These are phyloP conservation scores for Paraphaeosphaeria minitans DNA, from an alignment of 2,329 filamentous ascomycete species.

Conservation along the genomic window DNA sequence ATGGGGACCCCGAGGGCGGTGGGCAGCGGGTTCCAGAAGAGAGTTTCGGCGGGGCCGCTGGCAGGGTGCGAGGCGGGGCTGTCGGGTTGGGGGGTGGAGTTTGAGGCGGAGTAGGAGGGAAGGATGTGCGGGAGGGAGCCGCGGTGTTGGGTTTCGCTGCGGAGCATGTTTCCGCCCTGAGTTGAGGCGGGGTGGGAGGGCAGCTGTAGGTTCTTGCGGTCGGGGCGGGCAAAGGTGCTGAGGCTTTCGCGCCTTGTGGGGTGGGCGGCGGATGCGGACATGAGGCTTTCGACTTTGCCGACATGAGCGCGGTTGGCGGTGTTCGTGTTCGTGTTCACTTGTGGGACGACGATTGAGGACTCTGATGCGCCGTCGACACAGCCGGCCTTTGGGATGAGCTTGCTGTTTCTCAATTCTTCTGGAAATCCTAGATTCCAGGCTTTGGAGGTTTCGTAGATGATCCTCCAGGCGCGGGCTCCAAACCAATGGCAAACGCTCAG, in stretches of 20 bases:
- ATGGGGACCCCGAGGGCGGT: conserved; percentile 46
- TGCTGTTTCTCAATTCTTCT: conserved; percentile 38
- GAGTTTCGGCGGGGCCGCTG: conserved; percentile 24
- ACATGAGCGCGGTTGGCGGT: conserved; percentile 18
- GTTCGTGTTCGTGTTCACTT: conserved; percentile 10
- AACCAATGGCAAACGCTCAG: conserved; percentile 53
- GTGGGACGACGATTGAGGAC: conserved; percentile 21
- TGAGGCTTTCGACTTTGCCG: conserved; percentile 9
- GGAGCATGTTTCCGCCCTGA: conserved; percentile 20
- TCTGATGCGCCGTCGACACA: background rate
- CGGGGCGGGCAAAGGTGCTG: conserved; percentile 35
- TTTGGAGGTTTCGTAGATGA: conserved; percentile 49
- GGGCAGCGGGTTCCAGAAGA: conserved; percentile 49
- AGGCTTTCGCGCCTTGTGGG: conserved; percentile 32
- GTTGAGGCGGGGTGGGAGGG: conserved; percentile 24
- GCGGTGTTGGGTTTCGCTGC: conserved; percentile 21
- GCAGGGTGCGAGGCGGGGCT: conserved; percentile 15
- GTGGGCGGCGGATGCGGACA: conserved; percentile 10
- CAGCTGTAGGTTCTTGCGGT: conserved; percentile 17
- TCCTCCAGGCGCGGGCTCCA: conserved; percentile 49
- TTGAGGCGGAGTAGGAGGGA: conserved; percentile 18
- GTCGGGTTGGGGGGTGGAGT: conserved; percentile 16
- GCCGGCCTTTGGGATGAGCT: conserved; percentile 28
- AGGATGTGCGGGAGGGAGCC: conserved; percentile 18
- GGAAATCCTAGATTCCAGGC: conserved; percentile 53